Percentiles rank a stretch among this genome's conserved stretches.
Conservation (phyloP, 2,329 filamentous ascomycete species). For the Scedosporium apiospermum region DNA sequence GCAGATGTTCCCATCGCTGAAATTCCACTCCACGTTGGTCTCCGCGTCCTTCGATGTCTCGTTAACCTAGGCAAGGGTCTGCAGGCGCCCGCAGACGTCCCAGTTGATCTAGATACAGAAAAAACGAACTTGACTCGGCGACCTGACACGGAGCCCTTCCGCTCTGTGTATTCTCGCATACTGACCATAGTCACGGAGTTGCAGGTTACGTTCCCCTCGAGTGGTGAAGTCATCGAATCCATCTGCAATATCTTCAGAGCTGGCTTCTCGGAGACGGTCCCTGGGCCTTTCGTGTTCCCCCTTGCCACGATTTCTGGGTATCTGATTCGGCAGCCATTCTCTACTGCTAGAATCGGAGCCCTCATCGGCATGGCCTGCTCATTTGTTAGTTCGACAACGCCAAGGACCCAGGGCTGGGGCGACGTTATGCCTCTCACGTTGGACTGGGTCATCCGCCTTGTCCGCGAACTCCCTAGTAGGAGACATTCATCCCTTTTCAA, state of each 20-base stretch:
- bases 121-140: constrained; percentile 13
- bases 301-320: constrained; percentile 57
- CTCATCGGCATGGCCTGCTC: constrained; percentile 64
- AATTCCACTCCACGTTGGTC: constrained; percentile 36
- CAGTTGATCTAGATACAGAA: constrained; percentile 56
- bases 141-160: constrained; percentile 12
- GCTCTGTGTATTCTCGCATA: constrained; percentile 33
- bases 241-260: constrained; percentile 63
- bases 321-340: constrained; percentile 46
- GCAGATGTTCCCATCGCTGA: constrained; percentile 23
- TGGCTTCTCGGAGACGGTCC: constrained; percentile 65
- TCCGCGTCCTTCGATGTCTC: constrained; percentile 57
- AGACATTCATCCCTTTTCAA: not conserved
- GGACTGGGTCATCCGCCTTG: constrained; percentile 51
- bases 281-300: constrained; percentile 70
- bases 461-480: constrained; percentile 53
- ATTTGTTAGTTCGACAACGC: constrained; percentile 49
- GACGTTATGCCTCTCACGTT: constrained; percentile 42
- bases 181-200: constrained; percentile 36
- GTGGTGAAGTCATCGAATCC: constrained; percentile 60
- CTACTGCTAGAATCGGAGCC: constrained; percentile 58
- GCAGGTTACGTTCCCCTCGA: constrained; percentile 42
- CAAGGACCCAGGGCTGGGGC: not conserved
- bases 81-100: constrained; percentile 56
- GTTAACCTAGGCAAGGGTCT: constrained; percentile 62